Percentiles rank a stretch among this genome's conserved stretches.
These are phyloP conservation scores for Haplosporangium sp. DNA, from an alignment of 371 early-diverging fungal species.

Conservation along the genomic window DNA sequence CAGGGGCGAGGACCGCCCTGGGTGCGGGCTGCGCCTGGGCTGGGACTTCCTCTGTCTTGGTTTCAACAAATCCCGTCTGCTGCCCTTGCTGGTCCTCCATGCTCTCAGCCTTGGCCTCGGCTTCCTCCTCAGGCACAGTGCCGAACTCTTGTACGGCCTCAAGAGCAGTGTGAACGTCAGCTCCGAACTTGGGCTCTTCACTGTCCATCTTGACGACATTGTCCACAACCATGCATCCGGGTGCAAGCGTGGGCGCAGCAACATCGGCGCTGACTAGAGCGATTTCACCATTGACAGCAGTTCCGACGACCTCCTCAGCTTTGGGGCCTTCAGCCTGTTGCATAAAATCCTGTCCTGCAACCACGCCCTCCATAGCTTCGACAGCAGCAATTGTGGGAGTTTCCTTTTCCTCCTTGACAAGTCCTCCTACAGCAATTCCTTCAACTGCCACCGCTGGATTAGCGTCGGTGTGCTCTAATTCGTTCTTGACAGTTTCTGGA, in stretches of 20 bases:
- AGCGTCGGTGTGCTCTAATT: not conserved
- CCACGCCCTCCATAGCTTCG: constrained; percentile 20
- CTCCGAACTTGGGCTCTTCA: not conserved
- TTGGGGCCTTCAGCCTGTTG: not conserved
- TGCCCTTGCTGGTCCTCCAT: not conserved
- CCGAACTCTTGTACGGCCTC: not conserved
- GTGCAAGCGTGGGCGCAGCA: not conserved
- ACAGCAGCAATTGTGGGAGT: not conserved
- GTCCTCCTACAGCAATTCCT: not conserved
- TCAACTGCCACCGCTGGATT: too few species aligned
- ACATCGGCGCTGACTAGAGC: not conserved
- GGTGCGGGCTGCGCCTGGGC: not conserved
- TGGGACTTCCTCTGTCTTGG: constrained; percentile 17
- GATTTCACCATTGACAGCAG: not conserved
- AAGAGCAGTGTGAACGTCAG: not conserved
- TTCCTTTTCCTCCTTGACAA: constrained; percentile 2
- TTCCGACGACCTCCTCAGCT: not conserved
- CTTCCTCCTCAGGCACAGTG: constrained; percentile 1
- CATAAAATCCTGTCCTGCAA: not conserved
- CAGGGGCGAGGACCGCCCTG: constrained; percentile 6
- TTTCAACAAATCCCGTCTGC: constrained; percentile 1
- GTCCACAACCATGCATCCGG: not conserved
- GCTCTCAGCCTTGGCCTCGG: constrained; percentile 5
- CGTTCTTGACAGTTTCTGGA: not conserved
- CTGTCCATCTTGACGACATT: not conserved